phyloP scores from a whole-genome alignment of 352 stramenopile genomes.

The Peronospora farinosa region DNA sequence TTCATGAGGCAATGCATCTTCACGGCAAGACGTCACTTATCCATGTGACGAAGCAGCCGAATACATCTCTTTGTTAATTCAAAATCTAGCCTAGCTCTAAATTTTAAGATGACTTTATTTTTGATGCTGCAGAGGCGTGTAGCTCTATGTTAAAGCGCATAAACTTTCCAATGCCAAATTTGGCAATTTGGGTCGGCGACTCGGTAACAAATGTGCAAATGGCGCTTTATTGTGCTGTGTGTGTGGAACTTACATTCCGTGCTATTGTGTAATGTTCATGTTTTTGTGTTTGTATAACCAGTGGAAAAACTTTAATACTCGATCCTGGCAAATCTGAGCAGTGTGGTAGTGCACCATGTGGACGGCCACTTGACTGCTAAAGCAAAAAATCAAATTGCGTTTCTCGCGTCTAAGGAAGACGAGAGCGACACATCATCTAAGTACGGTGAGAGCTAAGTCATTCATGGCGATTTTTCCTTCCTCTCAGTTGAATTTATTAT shows the following conservation, averaged over 20 bases:
- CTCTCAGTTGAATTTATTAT: background rate
- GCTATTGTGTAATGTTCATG: slow-evolving; percentile 6
- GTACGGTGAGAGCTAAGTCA: slow-evolving; percentile 21
- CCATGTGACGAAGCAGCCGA: slow-evolving; percentile 18
- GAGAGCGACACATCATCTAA: slow-evolving; percentile 19
- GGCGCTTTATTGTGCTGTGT: background rate
- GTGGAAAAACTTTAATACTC: slow-evolving; percentile 60
- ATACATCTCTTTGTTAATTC: slow-evolving; percentile 2
- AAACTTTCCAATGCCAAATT: slow-evolving; percentile 54
- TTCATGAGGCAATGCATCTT: slow-evolving; percentile 11
- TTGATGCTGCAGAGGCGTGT: slow-evolving; percentile 32
- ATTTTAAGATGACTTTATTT: background rate
- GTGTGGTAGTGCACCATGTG: slow-evolving; percentile 66
- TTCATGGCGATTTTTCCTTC: background rate
- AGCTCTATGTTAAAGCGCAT: slow-evolving; percentile 64
- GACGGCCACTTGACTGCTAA: slow-evolving; percentile 45
- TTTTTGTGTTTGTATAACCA: slow-evolving; percentile 30
- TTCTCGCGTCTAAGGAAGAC: slow-evolving; percentile 34
- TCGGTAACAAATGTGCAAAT: slow-evolving; percentile 18
- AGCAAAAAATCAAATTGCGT: slow-evolving; percentile 50
- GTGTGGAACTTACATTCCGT: background rate
- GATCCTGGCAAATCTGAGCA: slow-evolving; percentile 61
- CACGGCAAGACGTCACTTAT: slow-evolving; percentile 54
- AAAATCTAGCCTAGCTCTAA: slow-evolving; percentile 3
- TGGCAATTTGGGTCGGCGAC: slow-evolving; percentile 47